Evolutionary conservation across 495 filamentous ascomycete genomes (phyloP), one percentile per base, ranked within the genome.

Genomic region (Echria macrotheca): DNA sequence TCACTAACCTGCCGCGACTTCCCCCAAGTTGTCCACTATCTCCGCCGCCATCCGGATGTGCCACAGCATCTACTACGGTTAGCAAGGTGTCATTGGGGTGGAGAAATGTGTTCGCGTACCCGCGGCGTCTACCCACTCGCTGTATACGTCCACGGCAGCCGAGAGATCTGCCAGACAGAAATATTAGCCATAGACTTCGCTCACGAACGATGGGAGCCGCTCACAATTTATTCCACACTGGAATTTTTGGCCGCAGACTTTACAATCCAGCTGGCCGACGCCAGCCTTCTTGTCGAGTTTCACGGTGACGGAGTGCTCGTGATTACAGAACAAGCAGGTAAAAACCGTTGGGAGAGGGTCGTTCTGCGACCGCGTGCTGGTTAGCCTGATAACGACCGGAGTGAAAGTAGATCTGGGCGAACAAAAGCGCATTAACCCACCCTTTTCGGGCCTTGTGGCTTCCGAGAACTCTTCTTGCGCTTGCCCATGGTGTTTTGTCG

Each of bases 81-180:
- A 46, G 44, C 19, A 19, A 19, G 15, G 14, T 12, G n/a, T n/a
- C n/a, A n/a, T n/a, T n/a, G n/a, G n/a, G n/a, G n/a, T n/a, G n/a
- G n/a, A n/a, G n/a, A n/a, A n/a, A n/a, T n/a, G n/a, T n/a, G n/a
- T n/a, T n/a, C 12, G 10, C 59, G 76, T 79, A 72, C 96, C 91
- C 63, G 93, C 96, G 28, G 93, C 93, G 69, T 98, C 93, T 43
- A 98, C 85, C 93, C 93, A 98, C 61, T 96, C 94, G 24, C 88
- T 87, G 62, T 97, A 98, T 12, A 98, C 91, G 59, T 98, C 93
- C 23, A 98, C 89, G 1, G 86, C 77, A 12, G 85, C 85, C 28
- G 89, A 91, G 47, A 97, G 82, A 62, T 90, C 89, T 95, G 43
- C 1, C 42, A 40, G 25, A 22, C 25, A 25, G 9, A 36, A 28